These are phyloP conservation scores for Aquilaria sinensis DNA, from an alignment of 345 rosid species.

Conservation along the genomic window DNA sequence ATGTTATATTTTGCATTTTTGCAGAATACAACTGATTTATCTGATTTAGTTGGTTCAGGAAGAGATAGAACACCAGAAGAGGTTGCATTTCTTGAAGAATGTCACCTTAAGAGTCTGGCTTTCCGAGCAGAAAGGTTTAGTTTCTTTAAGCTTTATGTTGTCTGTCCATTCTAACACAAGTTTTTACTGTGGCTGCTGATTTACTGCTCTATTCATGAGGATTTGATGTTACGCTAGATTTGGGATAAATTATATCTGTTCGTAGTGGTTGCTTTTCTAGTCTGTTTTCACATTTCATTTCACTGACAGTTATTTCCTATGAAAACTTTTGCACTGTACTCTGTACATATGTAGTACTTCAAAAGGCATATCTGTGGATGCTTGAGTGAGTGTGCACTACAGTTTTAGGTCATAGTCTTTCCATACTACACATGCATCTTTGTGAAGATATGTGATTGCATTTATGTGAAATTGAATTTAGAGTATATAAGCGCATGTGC, in stretches of 20 bases:
- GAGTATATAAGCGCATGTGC: neutral
- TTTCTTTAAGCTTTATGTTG: conserved; percentile 15
- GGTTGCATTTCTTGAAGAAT: conserved; percentile 77
- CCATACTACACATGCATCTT: neutral
- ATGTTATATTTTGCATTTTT: conserved; percentile 34
- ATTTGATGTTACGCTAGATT: neutral
- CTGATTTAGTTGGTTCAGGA: conserved; percentile 96
- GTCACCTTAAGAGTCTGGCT: conserved; percentile 56
- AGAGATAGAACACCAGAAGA: conserved; percentile 95
- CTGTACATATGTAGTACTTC: no score
- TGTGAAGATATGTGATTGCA: neutral
- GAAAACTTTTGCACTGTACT: no score
- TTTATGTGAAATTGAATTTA: neutral
- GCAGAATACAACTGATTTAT: conserved; percentile 95
- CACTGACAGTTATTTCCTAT: no score
- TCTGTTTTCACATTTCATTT: no score
- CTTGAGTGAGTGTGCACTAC: no score
- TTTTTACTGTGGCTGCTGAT: conserved; percentile 1
- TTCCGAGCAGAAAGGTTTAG: conserved; percentile 86
- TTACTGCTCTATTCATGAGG: neutral
- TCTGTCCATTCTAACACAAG: neutral
- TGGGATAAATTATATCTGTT: neutral
- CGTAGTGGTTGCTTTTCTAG: neutral
- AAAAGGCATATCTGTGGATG: no score
- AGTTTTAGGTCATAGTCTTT: no score